Evolutionary conservation across 106 monocot species (phyloP).

Genomic region (Dioscorea zingiberensis): DNA sequence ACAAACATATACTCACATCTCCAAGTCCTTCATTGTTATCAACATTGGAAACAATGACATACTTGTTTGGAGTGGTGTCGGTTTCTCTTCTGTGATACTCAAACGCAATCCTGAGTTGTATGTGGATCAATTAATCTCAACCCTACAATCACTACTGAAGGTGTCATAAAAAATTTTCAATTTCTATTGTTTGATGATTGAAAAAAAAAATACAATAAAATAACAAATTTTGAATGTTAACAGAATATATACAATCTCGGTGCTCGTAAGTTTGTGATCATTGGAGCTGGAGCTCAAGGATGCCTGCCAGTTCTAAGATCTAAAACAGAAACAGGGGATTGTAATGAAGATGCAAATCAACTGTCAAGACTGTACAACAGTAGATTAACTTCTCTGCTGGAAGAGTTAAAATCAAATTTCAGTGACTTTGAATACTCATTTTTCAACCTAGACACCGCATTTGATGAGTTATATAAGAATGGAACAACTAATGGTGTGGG

Average conservation of each 20-base stretch:
- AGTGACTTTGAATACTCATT: constrained; percentile 46
- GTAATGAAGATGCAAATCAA: constrained; percentile 28
- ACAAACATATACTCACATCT: constrained; percentile 16
- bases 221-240: too few relatives aligned
- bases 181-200: too few relatives aligned
- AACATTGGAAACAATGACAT: constrained; percentile 27
- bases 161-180: constrained; percentile 16
- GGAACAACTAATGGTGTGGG: too few relatives aligned
- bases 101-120: constrained; percentile 20
- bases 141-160: constrained; percentile 36
- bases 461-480: too few relatives aligned
- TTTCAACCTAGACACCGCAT: constrained; percentile 20
- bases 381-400: constrained; percentile 22
- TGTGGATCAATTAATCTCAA: constrained; percentile 27
- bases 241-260: constrained; percentile 63
- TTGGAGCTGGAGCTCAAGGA: constrained; percentile 53
- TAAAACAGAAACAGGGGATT: constrained; percentile 21
- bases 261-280: constrained; percentile 52
- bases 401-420: constrained; percentile 22
- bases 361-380: constrained; percentile 19
- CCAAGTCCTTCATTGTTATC: constrained; percentile 10
- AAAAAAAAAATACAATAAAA: too few relatives aligned
- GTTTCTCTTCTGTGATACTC: too few relatives aligned
- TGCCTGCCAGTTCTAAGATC: constrained; percentile 50
- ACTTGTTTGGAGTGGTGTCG: not conserved